A percentile compares a stretch with the other conserved stretches of the same genome.
These are phyloP conservation scores for Gymnopilus junonius DNA, from an alignment of 768 basidiomycete species.

Conservation along the genomic window DNA sequence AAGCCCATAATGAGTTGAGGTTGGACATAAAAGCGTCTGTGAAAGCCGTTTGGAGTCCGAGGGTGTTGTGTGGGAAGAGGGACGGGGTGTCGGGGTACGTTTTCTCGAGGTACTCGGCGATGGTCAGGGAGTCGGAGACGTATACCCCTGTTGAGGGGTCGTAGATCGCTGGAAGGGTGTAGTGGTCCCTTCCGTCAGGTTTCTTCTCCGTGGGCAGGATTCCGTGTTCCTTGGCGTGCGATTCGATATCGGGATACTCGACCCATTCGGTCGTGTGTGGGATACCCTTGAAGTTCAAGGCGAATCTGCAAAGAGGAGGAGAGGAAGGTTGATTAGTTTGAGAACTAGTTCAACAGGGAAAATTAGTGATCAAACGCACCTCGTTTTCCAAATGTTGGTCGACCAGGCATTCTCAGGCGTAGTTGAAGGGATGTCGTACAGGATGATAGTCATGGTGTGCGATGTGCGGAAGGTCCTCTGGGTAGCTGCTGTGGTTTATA, in stretches of 20 bases:
- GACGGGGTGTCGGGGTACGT: conserved; percentile 47
- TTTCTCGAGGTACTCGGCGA: conserved; percentile 54
- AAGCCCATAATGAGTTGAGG: neutral
- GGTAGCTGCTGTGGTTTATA: no score
- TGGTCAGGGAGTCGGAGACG: conserved; percentile 46
- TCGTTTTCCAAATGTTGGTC: neutral
- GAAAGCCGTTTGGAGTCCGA: conserved; percentile 19
- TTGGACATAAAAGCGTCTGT: neutral
- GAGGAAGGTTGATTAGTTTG: neutral
- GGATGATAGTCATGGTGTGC: neutral
- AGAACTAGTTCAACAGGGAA: no score
- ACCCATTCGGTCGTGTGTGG: conserved; percentile 49
- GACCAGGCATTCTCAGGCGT: neutral
- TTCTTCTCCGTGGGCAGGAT: conserved; percentile 37
- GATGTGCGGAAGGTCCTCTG: no score
- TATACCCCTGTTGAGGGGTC: conserved; percentile 43
- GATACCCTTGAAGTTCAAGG: conserved; percentile 32
- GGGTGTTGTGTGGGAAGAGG: no score
- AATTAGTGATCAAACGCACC: neutral
- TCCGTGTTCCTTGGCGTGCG: conserved; percentile 34
- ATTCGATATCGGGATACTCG: conserved; percentile 48
- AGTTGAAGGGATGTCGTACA: neutral
- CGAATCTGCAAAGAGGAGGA: conserved; percentile 19
- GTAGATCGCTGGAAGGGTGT: conserved; percentile 54
- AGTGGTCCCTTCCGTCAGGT: conserved; percentile 39